These are phyloP conservation scores for Coniochaeta pulveracea DNA, from an alignment of 2,329 filamentous ascomycete species.

Conservation along the genomic window DNA sequence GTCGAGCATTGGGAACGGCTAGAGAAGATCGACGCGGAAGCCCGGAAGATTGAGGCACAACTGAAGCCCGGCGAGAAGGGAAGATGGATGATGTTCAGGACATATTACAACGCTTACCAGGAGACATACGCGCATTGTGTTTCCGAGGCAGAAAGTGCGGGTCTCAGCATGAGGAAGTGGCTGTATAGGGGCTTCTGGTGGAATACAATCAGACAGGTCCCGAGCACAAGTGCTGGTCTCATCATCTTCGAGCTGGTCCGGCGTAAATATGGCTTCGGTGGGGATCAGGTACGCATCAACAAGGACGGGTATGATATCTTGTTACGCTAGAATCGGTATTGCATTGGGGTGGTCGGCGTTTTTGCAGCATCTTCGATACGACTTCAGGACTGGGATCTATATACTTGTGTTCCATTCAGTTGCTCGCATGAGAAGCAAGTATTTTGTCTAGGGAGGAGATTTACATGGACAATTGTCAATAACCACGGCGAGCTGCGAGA, in stretches of 20 bases:
- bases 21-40: conserved; percentile 57
- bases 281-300: conserved; percentile 51
- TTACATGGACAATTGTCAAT: no score
- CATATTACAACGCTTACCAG: conserved; percentile 62
- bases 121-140: conserved; percentile 53
- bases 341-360: background rate
- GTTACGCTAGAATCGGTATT: conserved; percentile 27
- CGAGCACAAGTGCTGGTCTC: conserved; percentile 64
- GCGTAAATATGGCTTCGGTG: conserved; percentile 56
- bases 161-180: conserved; percentile 47
- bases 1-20: conserved; percentile 62
- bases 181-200: conserved; percentile 63
- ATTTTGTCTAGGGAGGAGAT: no score
- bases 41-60: conserved; percentile 28
- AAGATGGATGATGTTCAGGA: conserved; percentile 41
- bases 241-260: conserved; percentile 71
- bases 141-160: conserved; percentile 42
- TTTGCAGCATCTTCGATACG: no score
- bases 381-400: no score
- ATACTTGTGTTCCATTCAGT: no score
- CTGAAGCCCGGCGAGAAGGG: conserved; percentile 13
- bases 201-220: conserved; percentile 62
- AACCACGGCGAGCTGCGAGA: no score
- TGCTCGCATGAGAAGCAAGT: no score
- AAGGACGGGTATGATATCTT: conserved; percentile 64